phyloP scores from a whole-genome alignment of 345 rosid genomes.

The Mangifera indica region DNA sequence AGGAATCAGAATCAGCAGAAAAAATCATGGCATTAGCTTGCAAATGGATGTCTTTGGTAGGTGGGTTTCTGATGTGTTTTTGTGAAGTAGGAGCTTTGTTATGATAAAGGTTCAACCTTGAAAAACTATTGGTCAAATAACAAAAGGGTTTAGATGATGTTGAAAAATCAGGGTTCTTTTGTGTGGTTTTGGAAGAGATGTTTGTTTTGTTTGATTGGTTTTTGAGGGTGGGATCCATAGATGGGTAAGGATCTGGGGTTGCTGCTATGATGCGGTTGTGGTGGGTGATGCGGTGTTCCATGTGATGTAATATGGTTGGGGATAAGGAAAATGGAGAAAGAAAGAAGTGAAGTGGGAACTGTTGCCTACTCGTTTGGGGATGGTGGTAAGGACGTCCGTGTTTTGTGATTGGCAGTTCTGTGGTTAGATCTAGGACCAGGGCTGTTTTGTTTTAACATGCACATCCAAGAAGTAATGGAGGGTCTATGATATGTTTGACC shows the following conservation, averaged over 20 bases:
- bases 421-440: conserved; percentile 28
- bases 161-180: conserved; percentile 25
- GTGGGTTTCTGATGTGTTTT: conserved; percentile 5
- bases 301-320: conserved; percentile 10
- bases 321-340: conserved; percentile 8
- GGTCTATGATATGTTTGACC: conserved; percentile 35
- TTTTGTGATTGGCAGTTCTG: conserved; percentile 23
- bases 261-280: conserved; percentile 41
- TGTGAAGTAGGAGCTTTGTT: conserved; percentile 26
- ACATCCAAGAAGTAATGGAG: conserved; percentile 25
- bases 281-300: conserved; percentile 38
- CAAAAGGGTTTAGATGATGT: conserved; percentile 21
- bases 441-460: conserved; percentile 34
- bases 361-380: not conserved
- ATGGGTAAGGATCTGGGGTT: conserved; percentile 20
- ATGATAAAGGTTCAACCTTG: conserved; percentile 21
- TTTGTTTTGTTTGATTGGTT: conserved; percentile 17
- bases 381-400: not conserved
- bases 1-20: conserved; percentile 52
- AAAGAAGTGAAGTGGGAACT: not conserved
- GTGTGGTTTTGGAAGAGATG: conserved; percentile 12
- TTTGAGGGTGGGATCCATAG: conserved; percentile 40
- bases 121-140: conserved; percentile 23
- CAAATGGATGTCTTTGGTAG: conserved; percentile 31
- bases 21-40: conserved; percentile 52